Base-by-base conservation (phyloP, 169 alveolate species). In the Plasmodium fragile region DNA sequence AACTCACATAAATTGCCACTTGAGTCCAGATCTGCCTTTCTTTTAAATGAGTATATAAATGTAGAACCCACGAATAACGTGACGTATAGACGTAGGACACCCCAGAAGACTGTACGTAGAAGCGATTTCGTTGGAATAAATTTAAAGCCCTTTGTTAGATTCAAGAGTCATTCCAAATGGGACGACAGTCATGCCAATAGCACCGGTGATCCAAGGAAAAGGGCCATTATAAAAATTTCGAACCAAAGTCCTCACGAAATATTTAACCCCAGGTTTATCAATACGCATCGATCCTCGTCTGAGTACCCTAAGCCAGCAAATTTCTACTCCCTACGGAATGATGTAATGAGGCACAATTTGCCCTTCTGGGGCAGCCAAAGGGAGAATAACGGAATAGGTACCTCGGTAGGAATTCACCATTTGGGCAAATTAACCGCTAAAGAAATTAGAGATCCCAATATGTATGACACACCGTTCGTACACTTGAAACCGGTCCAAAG, bases 1-100 rank as follows among this genome's bases (percentile, higher is more conserved):
- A 1, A 25, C n/a, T 65, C 75, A 65, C 75, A 25, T 11, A 52
- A 71, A 11, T 16, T 34, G 22, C 59, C 83, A 32, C 30, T 45
- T 72, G 25, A 83, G 8, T 22, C 43, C 13, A 41, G 70, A 16
- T 69, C 93, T 11, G 16, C 79, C 53, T 32, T 73, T 43, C 25
- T 73, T 25, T 53, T 75, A 32, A 89, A 89, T 79, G 94, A 89
- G 59, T 89, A 89, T 79, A 39, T 89, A 41, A 89, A 89, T 41
- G 82, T 65, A 22, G 83, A 79, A 55, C 94, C 94, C 1, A 89
- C 94, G 52, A 80, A 89, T 36, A 79, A 28, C 49, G 94, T 89
- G 43, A 65, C 43, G 36, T 89, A 89, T 89, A 77, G 94, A 89
- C 89, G 94, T 39, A 89, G 94, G 36, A 89, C 90, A 22, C 94